phyloP scores from a whole-genome alignment of 805 yeast genomes.

The Ogataea trehalophila region DNA sequence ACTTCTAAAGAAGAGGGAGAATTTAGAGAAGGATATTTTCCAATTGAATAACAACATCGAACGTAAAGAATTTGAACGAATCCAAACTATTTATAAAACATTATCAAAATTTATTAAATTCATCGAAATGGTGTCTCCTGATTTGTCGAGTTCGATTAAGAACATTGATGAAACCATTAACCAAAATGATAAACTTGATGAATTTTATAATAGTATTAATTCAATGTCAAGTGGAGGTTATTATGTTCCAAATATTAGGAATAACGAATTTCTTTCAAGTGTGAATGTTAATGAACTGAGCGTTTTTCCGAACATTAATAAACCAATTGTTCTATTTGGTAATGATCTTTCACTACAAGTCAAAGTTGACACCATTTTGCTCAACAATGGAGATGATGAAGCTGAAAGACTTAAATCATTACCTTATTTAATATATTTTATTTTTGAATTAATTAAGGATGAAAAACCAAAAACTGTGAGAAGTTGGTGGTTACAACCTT shows the following conservation, averaged over 20 bases:
- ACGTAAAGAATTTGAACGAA: conserved; percentile 14
- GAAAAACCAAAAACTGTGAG: background rate
- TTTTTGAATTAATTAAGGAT: conserved; percentile 4
- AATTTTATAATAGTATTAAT: conserved; percentile 3
- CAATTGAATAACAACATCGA: conserved; percentile 14
- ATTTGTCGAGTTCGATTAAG: background rate
- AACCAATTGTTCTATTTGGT: conserved; percentile 5
- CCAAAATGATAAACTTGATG: conserved; percentile 7
- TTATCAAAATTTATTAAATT: conserved; percentile 1
- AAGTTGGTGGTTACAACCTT: conserved; percentile 9
- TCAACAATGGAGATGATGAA: background rate
- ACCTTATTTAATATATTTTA: conserved; percentile 48
- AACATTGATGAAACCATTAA: background rate
- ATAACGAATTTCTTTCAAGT: conserved; percentile 9
- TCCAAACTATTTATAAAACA: conserved; percentile 8
- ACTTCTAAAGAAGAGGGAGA: conserved; percentile 6
- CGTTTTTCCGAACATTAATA: conserved; percentile 8
- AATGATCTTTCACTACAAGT: conserved; percentile 30
- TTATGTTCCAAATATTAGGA: conserved; percentile 8
- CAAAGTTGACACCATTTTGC: background rate
- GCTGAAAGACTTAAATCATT: conserved; percentile 16
- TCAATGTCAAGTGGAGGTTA: conserved; percentile 11
- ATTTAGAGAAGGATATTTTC: conserved; percentile 8
- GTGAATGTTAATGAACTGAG: conserved; percentile 5
- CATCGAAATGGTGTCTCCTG: conserved; percentile 1